Conservation (phyloP, 2,329 filamentous ascomycete species). For the Apiospora pterosperma region DNA sequence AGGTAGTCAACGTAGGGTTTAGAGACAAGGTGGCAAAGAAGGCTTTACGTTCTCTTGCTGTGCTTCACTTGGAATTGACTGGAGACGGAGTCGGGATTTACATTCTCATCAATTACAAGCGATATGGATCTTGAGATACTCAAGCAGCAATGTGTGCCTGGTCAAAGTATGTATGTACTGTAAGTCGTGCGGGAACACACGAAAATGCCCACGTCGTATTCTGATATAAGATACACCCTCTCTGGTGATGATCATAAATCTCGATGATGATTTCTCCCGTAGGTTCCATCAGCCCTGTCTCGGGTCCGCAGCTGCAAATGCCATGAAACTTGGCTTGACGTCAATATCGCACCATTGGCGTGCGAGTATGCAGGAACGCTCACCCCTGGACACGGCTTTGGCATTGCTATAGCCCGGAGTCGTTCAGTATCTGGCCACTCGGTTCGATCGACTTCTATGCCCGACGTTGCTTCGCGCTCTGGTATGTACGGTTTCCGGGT, state of each 20-base stretch:
- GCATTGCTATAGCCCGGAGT: not conserved
- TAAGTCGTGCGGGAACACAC: not conserved
- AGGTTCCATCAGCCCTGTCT: too few species aligned
- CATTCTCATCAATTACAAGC: too few species aligned
- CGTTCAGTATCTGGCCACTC: too few species aligned
- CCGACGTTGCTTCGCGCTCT: not conserved
- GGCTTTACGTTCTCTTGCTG: not conserved
- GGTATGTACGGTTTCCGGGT: not conserved
- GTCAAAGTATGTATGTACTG: too few species aligned
- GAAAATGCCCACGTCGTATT: not conserved
- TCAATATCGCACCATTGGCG: too few species aligned
- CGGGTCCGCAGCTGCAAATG: not conserved
- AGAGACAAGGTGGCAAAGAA: not conserved
- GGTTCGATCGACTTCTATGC: not conserved
- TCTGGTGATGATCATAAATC: not conserved
- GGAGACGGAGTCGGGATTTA: too few species aligned
- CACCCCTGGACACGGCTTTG: not conserved
- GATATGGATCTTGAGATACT: not conserved
- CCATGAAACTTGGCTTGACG: not conserved
- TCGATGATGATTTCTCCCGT: not conserved
- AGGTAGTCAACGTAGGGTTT: too few species aligned
- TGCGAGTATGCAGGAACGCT: not conserved
- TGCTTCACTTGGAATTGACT: too few species aligned
- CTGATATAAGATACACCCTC: not conserved
- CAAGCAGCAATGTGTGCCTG: too few species aligned